A percentile compares a stretch with the other conserved stretches of the same genome.
phyloP scores from a whole-genome alignment of 805 yeast genomes.

The Candida ovalis region DNA sequence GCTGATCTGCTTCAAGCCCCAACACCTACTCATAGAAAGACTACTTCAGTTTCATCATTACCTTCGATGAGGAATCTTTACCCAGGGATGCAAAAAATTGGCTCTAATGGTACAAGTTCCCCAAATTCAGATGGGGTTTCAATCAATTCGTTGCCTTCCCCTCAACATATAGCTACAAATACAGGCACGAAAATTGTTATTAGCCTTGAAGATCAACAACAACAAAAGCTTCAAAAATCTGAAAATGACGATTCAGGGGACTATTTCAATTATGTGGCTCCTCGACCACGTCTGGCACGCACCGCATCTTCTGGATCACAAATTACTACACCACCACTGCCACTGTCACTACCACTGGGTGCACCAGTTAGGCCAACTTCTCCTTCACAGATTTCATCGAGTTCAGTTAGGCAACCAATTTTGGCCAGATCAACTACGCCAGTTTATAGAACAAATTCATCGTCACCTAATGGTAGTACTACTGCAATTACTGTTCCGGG shows the following conservation, averaged over 20 bases:
- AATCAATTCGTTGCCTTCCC: slow-evolving; percentile 13
- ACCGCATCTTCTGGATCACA: slow-evolving; percentile 8
- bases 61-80: slow-evolving; percentile 5
- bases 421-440: slow-evolving; percentile 2
- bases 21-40: slow-evolving; percentile 9
- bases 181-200: slow-evolving; percentile 12
- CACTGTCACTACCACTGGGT: too few species aligned
- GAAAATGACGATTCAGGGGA: slow-evolving; percentile 14
- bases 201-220: slow-evolving; percentile 12
- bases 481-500: not conserved
- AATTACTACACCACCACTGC: slow-evolving; percentile 3
- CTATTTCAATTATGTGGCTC: slow-evolving; percentile 28
- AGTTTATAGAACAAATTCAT: slow-evolving; percentile 7
- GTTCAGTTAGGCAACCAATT: slow-evolving; percentile 2
- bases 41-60: slow-evolving; percentile 13
- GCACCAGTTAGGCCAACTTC: slow-evolving; percentile 8
- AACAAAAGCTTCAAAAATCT: slow-evolving; percentile 1
- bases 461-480: not conserved
- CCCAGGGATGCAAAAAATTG: slow-evolving; percentile 7
- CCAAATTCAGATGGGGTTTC: slow-evolving; percentile 10
- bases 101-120: slow-evolving; percentile 5
- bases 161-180: slow-evolving; percentile 7
- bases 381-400: slow-evolving; percentile 3
- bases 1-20: not conserved
- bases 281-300: slow-evolving; percentile 20